phyloP scores from a whole-genome alignment of 805 yeast genomes.

The Ogataea thermomethanolica region DNA sequence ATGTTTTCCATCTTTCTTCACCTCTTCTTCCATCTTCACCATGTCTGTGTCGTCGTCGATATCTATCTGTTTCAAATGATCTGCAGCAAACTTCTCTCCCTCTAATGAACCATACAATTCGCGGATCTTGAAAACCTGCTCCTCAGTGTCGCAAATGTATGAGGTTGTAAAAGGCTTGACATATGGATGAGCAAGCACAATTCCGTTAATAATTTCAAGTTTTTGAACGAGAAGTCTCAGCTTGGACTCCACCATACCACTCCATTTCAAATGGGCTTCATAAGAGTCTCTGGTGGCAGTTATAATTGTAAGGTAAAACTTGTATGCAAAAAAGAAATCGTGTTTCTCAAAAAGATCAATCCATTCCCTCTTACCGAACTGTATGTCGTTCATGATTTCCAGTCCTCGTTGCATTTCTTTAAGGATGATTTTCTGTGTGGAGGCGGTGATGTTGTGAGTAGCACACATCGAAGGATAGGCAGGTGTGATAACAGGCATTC shows the following conservation, averaged over 20 bases:
- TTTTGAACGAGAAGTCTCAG: constrained; percentile 78
- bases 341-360: constrained; percentile 71
- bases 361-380: constrained; percentile 66
- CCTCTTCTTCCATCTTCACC: constrained; percentile 26
- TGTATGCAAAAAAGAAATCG: constrained; percentile 77
- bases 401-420: constrained; percentile 78
- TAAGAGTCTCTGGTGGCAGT: constrained; percentile 69
- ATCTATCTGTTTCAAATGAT: constrained; percentile 31
- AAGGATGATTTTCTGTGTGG: constrained; percentile 80
- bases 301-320: constrained; percentile 78
- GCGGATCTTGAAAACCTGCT: constrained; percentile 30
- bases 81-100: constrained; percentile 45
- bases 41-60: constrained; percentile 32
- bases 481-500: constrained; percentile 98
- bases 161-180: constrained; percentile 67
- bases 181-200: constrained; percentile 85
- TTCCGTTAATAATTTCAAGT: constrained; percentile 72
- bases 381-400: constrained; percentile 65
- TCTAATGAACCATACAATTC: constrained; percentile 52
- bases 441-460: constrained; percentile 88
- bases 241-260: constrained; percentile 90
- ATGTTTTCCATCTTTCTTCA: constrained; percentile 24
- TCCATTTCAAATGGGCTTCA: constrained; percentile 88
- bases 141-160: constrained; percentile 42
- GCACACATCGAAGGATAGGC: constrained; percentile 99